A percentile compares a stretch with the other conserved stretches of the same genome.
These are phyloP conservation scores for Argentina anserina DNA, from an alignment of 306 rosid genomes.

Conservation along the genomic window DNA sequence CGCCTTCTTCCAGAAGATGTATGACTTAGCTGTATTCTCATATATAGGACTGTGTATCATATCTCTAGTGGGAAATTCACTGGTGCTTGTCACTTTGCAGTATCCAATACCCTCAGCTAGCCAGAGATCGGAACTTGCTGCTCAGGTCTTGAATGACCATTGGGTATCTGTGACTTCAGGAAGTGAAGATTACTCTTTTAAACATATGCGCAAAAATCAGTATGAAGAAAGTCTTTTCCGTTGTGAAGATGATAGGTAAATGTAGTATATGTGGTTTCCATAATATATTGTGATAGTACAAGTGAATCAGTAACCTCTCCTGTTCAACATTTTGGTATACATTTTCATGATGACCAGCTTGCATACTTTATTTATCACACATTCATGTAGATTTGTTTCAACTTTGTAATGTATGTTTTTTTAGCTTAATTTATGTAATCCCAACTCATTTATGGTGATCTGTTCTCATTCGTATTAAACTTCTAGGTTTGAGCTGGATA, in stretches of 20 bases:
- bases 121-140: slow-evolving; percentile 89
- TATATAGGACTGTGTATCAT: slow-evolving; percentile 19
- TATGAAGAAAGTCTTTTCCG: slow-evolving; percentile 94
- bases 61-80: slow-evolving; percentile 22
- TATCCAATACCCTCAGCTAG: slow-evolving; percentile 86
- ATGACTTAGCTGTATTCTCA: slow-evolving; percentile 20
- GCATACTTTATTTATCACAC: neutral
- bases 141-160: slow-evolving; percentile 85
- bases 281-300: neutral
- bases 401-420: neutral
- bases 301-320: neutral
- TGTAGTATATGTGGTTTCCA: neutral
- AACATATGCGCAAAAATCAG: slow-evolving; percentile 96
- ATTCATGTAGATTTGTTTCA: neutral
- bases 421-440: neutral
- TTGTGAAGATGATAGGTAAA: slow-evolving; percentile 98
- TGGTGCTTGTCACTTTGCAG: slow-evolving; percentile 46
- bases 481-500: slow-evolving; percentile 93
- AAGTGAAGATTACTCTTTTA: slow-evolving; percentile 98
- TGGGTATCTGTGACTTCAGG: slow-evolving; percentile 99
- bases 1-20: slow-evolving; percentile 91
- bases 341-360: neutral
- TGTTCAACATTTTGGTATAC: neutral
- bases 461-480: neutral
- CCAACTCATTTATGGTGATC: neutral